Evolutionary conservation across 78 protist species (phyloP).

Genomic region (Dictyostelium firmibasis): DNA sequence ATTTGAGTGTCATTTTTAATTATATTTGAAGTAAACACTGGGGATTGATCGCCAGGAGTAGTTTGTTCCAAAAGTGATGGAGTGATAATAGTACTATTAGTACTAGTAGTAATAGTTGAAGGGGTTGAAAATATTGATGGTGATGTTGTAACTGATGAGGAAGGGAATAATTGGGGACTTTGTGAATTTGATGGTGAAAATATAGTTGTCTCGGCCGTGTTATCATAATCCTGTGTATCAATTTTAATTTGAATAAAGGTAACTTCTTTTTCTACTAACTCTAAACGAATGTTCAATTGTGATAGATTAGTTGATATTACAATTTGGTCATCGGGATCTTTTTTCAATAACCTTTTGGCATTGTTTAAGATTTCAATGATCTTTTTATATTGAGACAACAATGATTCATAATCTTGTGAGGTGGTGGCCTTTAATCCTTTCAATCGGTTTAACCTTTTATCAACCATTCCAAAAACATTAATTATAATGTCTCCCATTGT

Average conservation of each 20-base stretch:
- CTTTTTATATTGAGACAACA: constrained; percentile 37
- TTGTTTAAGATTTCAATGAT: constrained; percentile 42
- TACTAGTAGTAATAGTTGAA: not conserved
- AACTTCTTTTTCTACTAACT: not conserved
- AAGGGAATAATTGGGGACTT: not conserved
- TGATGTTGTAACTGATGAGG: not conserved
- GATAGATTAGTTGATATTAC: not conserved
- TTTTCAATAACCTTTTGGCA: constrained; percentile 39
- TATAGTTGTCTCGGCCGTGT: not conserved
- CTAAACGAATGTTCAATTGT: constrained; percentile 35
- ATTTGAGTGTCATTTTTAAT: constrained; percentile 17
- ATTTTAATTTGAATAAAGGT: not conserved
- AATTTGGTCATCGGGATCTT: constrained; percentile 1
- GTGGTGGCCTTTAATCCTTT: constrained; percentile 27
- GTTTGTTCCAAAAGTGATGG: not conserved
- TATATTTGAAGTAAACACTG: not conserved
- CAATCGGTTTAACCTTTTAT: constrained; percentile 63
- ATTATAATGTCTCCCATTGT: constrained; percentile 39
- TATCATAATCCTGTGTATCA: not conserved
- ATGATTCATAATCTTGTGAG: not conserved
- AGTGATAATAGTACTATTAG: too few species aligned
- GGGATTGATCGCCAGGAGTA: not conserved
- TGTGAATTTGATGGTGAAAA: not conserved
- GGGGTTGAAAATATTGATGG: not conserved
- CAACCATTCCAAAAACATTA: constrained; percentile 56